phyloP scores from a whole-genome alignment of 371 early-diverging fungal genomes.

The Coemansia sp. region DNA sequence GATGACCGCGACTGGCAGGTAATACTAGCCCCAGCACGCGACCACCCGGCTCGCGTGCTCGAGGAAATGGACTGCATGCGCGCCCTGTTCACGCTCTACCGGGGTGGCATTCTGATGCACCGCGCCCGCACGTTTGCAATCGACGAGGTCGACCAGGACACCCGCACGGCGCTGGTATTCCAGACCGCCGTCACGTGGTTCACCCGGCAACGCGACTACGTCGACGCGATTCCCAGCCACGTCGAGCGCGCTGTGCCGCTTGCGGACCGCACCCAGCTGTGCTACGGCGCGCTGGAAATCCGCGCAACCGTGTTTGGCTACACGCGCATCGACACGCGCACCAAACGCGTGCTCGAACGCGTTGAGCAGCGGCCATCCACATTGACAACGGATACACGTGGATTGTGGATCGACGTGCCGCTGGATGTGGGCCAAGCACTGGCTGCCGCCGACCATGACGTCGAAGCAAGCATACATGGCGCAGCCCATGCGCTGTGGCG shows the following conservation, averaged over 20 bases:
- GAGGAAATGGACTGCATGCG: slow-evolving; percentile 46
- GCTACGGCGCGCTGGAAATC: slow-evolving; percentile 14
- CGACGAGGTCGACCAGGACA: slow-evolving; percentile 19
- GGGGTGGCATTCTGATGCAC: slow-evolving; percentile 46
- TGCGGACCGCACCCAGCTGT: neutral
- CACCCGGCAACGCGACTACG: slow-evolving; percentile 14
- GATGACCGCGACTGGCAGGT: slow-evolving; percentile 27
- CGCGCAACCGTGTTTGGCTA: slow-evolving; percentile 15
- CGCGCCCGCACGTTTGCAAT: slow-evolving; percentile 37
- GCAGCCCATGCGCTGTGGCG: slow-evolving; percentile 26
- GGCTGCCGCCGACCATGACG: neutral
- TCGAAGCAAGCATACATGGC: slow-evolving; percentile 33
- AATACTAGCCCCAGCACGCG: slow-evolving; percentile 2
- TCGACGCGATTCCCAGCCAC: neutral
- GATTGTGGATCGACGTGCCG: slow-evolving; percentile 39
- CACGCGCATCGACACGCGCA: slow-evolving; percentile 15
- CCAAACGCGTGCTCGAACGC: slow-evolving; percentile 18
- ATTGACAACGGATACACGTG: neutral
- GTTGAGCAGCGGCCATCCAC: slow-evolving; percentile 26
- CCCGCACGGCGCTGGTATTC: slow-evolving; percentile 23
- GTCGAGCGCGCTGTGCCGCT: neutral
- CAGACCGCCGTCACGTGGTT: slow-evolving; percentile 28
- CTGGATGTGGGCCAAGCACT: neutral
- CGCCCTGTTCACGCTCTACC: slow-evolving; percentile 44
- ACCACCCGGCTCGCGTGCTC: slow-evolving; percentile 11